These are phyloP conservation scores for Corylus avellana DNA, from an alignment of 306 rosid genomes.

Conservation along the genomic window DNA sequence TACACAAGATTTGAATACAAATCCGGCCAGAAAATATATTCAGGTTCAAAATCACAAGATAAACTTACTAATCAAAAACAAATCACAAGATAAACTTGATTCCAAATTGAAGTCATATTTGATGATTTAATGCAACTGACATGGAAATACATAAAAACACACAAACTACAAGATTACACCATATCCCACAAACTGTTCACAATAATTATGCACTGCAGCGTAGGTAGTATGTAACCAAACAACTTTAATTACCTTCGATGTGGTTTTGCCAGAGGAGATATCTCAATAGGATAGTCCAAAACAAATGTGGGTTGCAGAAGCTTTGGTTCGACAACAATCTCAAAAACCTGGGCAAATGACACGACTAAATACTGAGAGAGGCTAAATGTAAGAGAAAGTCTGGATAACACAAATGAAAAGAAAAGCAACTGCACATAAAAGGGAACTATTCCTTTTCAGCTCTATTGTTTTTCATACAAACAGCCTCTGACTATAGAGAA, in stretches of 20 bases:
- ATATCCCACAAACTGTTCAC: background rate
- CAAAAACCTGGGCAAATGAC: conserved; percentile 67
- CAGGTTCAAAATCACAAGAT: background rate
- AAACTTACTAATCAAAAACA: background rate
- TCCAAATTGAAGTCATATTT: background rate
- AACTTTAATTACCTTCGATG: conserved; percentile 74
- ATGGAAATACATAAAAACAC: background rate
- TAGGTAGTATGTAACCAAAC: conserved; percentile 13
- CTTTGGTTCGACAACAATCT: conserved; percentile 81
- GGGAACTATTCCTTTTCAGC: conserved; percentile 1
- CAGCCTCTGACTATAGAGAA: conserved; percentile 7
- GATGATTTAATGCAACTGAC: background rate
- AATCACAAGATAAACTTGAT: background rate
- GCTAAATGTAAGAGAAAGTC: conserved; percentile 19
- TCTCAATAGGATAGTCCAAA: conserved; percentile 91
- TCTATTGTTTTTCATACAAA: conserved; percentile 11
- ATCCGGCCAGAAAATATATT: background rate
- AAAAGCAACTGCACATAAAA: conserved; percentile 7
- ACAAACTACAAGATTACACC: background rate
- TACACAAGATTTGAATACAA: background rate
- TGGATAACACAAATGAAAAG: conserved; percentile 15
- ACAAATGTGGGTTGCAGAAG: conserved; percentile 98
- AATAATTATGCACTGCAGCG: conserved; percentile 1
- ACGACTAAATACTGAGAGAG: conserved; percentile 23
- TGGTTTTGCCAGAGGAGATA: conserved; percentile 97